Percentiles rank a stretch among this genome's conserved stretches.
Conservation (phyloP, 306 rosid genomes). For the Lathyrus oleraceus region DNA sequence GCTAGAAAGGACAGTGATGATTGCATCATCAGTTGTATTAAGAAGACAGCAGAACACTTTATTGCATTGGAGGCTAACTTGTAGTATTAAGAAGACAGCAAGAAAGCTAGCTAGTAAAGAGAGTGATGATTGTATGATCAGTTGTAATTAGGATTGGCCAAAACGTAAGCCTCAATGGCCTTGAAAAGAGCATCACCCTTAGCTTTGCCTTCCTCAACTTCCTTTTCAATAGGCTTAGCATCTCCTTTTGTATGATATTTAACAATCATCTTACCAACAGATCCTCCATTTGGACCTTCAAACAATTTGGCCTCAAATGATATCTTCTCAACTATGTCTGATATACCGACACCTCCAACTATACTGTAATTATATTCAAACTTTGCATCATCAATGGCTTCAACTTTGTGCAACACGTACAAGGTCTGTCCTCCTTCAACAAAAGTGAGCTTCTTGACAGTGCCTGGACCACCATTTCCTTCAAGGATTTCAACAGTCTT, state of each 20-base stretch:
- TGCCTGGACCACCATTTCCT: no score
- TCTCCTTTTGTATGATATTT: conserved; percentile 34
- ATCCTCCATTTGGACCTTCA: conserved; percentile 39
- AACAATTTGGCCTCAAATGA: conserved; percentile 31
- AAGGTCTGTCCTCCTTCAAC: no score
- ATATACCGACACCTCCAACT: conserved; percentile 36
- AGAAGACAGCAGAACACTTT: neutral
- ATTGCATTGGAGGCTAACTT: neutral
- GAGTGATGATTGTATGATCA: neutral
- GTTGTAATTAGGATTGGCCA: conserved; percentile 40
- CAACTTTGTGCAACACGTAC: no score
- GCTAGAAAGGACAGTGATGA: no score
- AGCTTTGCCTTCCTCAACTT: no score
- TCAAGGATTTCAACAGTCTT: no score
- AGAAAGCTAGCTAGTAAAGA: no score
- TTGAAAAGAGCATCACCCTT: no score
- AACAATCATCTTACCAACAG: conserved; percentile 17
- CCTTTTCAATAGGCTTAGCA: conserved; percentile 29
- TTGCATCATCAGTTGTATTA: no score
- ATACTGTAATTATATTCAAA: conserved; percentile 40
- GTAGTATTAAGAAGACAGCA: no score
- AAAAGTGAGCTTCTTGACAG: no score
- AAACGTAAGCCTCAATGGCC: no score
- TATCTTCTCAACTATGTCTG: conserved; percentile 38
- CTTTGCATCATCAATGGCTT: conserved; percentile 36